These are phyloP conservation scores for Phytopythium cucurbitacearum DNA, from an alignment of 352 stramenopile species.

Conservation along the genomic window DNA sequence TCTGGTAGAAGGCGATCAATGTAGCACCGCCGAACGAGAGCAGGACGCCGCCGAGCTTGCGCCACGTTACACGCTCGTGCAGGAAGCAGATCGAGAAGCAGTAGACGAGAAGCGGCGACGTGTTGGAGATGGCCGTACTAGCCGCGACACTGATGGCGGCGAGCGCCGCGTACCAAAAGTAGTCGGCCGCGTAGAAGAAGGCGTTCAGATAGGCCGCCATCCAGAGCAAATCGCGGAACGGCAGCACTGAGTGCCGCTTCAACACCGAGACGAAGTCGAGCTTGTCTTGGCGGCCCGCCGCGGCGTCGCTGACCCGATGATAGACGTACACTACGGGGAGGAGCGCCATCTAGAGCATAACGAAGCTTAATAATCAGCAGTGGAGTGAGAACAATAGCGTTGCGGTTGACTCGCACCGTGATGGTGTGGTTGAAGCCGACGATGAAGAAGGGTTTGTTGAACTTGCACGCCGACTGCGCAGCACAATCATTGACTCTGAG, in stretches of 20 bases:
- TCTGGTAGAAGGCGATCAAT: constrained; percentile 26
- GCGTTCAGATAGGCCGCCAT: constrained; percentile 26
- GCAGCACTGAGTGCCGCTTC: constrained; percentile 20
- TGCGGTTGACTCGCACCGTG: constrained; percentile 18
- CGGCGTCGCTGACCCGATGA: constrained; percentile 10
- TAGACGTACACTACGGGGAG: constrained; percentile 22
- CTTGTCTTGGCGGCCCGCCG: constrained; percentile 1
- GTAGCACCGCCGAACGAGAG: constrained; percentile 31
- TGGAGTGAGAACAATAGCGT: neutral
- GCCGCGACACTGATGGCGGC: constrained; percentile 34
- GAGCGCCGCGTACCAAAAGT: constrained; percentile 43
- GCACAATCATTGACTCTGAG: neutral
- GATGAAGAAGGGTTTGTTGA: constrained; percentile 45
- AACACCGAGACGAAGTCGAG: constrained; percentile 11
- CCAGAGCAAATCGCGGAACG: constrained; percentile 8
- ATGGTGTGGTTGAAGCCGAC: too few species aligned
- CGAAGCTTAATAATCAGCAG: neutral
- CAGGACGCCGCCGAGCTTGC: constrained; percentile 25
- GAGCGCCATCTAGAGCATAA: constrained; percentile 11
- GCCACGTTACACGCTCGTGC: constrained; percentile 19
- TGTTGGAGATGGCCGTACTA: constrained; percentile 40
- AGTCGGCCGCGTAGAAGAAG: constrained; percentile 36
- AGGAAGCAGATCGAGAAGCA: constrained; percentile 47
- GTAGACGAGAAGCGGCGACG: constrained; percentile 45
- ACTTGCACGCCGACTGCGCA: constrained; percentile 6